Base-by-base conservation (phyloP, 2,329 filamentous ascomycete species). In the Seiridium unicorne region DNA sequence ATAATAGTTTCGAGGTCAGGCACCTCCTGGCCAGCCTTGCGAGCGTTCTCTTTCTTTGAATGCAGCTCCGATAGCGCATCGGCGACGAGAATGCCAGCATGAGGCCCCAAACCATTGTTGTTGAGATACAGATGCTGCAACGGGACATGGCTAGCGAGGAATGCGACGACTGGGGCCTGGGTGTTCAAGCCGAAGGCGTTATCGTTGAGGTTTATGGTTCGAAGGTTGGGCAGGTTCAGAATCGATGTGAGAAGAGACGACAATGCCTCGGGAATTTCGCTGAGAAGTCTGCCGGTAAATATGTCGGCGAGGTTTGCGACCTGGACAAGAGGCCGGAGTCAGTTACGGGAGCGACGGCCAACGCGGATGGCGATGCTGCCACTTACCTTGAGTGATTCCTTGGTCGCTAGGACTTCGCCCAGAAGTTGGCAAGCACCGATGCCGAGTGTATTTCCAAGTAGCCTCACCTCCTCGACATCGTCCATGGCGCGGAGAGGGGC, bases 131-230 rank as follows among this genome's bases (percentile, higher is more conserved):
- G 86, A 76, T 97, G 93, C 76, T 93, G 93, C 47, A 99, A 88
- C 3, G 95, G 94, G 3, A 91, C 87, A 77, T 98, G 94, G 61
- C 89, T 84, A 59, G 91, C 89, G 63, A 99, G 87, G 79, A 99
- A 99, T 62, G 91, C 91, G 67, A 97, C 91, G 54, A 99, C 86
- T 8, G 94, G 95, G 42, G 92, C 93, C 75, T 96, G 91, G 13
- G 92, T 97, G 78, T 97, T 97, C 63, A 97, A 87, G 60, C 95
- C 95, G 71, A 99, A 99, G 51, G 95, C 95, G 77, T 99, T 99
- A 78, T 99, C 95, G 77, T 94, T 97, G 46, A 99, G 85, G 77
- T 98, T 96, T 77, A 99, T 85, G 36, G 93, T 97, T 74, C 91
- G 90, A 49, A 99, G 89, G 60, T 91, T 89, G 1, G 91, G 89